phyloP scores from a whole-genome alignment of 768 basidiomycete genomes.

The Pholiota conissans region DNA sequence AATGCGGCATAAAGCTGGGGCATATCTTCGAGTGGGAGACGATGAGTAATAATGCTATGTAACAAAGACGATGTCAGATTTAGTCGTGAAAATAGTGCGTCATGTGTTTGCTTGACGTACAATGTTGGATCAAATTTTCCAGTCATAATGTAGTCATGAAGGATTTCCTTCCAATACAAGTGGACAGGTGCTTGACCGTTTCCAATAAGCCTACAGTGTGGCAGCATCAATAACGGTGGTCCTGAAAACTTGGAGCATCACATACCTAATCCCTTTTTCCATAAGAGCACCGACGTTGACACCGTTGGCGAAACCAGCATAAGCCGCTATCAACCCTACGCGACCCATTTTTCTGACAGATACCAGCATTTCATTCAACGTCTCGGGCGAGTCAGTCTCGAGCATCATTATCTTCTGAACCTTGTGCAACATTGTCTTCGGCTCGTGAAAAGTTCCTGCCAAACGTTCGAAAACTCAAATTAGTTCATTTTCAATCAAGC shows the following conservation, averaged over 20 bases:
- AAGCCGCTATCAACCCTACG: constrained; percentile 67
- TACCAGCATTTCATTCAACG: constrained; percentile 47
- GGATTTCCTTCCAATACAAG: constrained; percentile 70
- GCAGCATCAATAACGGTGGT: neutral
- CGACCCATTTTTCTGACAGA: constrained; percentile 56
- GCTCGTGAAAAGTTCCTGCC: constrained; percentile 70
- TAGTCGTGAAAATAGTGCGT: neutral
- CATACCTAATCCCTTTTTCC: constrained; percentile 67
- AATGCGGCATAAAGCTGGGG: constrained; percentile 64
- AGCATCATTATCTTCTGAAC: constrained; percentile 70
- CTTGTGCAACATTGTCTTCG: constrained; percentile 64
- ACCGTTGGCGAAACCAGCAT: constrained; percentile 65
- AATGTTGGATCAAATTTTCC: constrained; percentile 68
- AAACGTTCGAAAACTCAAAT: too few species aligned
- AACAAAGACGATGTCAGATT: neutral
- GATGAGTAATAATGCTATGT: constrained; percentile 51
- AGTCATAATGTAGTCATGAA: constrained; percentile 61
- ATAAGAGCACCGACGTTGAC: constrained; percentile 74
- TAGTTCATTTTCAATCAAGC: neutral
- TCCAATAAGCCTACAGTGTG: constrained; percentile 51
- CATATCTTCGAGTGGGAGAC: constrained; percentile 67
- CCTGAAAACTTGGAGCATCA: too few species aligned
- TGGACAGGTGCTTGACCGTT: constrained; percentile 79
- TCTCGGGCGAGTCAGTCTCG: constrained; percentile 75
- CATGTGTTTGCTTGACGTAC: constrained; percentile 32